Evolutionary conservation across 2,329 filamentous ascomycete genomes (phyloP), one percentile per base, ranked within the genome.

Genomic region (Talaromyces amestolkiae): DNA sequence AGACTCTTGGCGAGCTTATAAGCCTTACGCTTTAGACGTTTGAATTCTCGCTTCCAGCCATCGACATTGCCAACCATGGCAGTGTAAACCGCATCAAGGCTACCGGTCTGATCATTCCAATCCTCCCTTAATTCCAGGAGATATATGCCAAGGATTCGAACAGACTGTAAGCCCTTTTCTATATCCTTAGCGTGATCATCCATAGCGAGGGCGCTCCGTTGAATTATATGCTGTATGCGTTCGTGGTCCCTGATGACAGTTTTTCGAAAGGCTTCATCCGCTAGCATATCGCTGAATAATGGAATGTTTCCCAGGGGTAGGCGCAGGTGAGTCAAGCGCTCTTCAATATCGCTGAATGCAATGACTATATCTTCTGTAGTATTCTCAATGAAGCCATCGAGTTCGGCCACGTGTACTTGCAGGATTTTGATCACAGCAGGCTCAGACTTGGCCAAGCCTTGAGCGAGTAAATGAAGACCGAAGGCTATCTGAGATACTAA

Each of bases 41-140:
- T 84, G 72, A 97, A 89, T 7, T 92, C 92, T 65, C 89, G 87
- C 65, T 89, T 87, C 94, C 94, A 98, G 51, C 93, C 93, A 69
- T 96, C 91, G 9, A 93, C 89, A 71, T 98, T 98, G 39, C 92
- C 91, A 72, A 91, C 90, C 93, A 98, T 98, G 43, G 93, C 92
- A 47, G 89, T 86, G 71, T 91, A 95, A 22, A 97, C 92, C 56
- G 91, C 88, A 41, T 85, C 83, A 24, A 91, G 85, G 58, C 89
- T 87, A 31, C 80, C 77, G 17, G 84, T 80, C 61, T 84, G 79
- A 64, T 87, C 84, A 76, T 86, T 87, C 69, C 84, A 82, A 4
- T 86, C 83, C 43, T 87, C 81, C 54, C 86, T 84, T 67, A 96
- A 85, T 39, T 86, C 82, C 6, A 84, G 82, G 58, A 98, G 81